A percentile compares a stretch with the other conserved stretches of the same genome.
Conservation (phyloP, 176 grass and related monocot genomes). For the Dendrocalamus sinicus region DNA sequence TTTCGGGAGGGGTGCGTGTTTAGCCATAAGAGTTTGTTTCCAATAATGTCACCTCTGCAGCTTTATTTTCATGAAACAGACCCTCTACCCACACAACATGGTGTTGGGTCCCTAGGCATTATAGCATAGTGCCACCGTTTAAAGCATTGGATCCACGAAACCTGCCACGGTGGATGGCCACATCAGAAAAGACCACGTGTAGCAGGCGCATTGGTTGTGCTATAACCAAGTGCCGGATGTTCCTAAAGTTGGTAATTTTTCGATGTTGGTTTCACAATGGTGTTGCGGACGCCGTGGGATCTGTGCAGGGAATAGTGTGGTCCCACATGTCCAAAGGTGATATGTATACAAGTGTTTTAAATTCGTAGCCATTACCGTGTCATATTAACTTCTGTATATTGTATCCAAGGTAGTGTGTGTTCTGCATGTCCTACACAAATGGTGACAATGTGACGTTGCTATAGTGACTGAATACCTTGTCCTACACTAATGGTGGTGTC, state of each 20-base stretch:
- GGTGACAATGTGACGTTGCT: background rate
- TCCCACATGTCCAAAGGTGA: slow-evolving; percentile 8
- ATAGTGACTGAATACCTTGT: slow-evolving; percentile 14
- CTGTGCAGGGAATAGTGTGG: background rate
- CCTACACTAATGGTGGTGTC: background rate
- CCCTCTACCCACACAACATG: background rate
- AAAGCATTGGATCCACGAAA: background rate
- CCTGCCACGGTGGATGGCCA: background rate
- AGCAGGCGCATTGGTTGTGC: background rate
- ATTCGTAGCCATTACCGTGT: background rate
- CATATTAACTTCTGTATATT: background rate
- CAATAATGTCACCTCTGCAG: background rate
- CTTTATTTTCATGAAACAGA: background rate
- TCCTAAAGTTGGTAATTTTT: background rate
- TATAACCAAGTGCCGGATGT: background rate
- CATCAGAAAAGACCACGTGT: background rate
- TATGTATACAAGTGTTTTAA: background rate
- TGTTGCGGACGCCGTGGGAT: background rate
- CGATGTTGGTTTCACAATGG: slow-evolving; percentile 3
- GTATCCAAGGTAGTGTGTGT: background rate
- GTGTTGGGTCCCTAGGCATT: background rate
- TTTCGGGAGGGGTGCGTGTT: background rate
- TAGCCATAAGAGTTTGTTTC: background rate
- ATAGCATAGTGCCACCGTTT: background rate
- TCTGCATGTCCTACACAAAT: slow-evolving; percentile 6